phyloP scores from a whole-genome alignment of 441 rosid species.

The Pelargonium cotyledonis region DNA sequence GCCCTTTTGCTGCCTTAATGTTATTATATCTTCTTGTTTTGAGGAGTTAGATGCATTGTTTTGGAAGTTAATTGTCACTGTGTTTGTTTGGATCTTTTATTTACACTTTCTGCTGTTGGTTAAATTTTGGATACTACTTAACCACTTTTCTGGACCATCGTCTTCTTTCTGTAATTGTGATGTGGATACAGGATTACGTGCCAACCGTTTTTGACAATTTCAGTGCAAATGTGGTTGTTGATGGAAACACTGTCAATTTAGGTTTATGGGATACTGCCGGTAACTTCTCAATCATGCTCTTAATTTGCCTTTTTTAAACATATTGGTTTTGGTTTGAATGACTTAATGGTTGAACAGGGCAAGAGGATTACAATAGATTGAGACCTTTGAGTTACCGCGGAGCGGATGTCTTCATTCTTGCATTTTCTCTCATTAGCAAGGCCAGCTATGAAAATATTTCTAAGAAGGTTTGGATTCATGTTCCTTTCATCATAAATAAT shows the following conservation, averaged over 20 bases:
- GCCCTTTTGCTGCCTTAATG: too few species aligned
- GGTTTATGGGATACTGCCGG: slow-evolving; percentile 81
- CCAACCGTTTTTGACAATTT: slow-evolving; percentile 80
- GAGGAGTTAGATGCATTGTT: too few species aligned
- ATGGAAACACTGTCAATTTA: slow-evolving; percentile 67
- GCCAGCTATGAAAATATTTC: slow-evolving; percentile 80
- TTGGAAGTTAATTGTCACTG: too few species aligned
- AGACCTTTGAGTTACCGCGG: slow-evolving; percentile 73
- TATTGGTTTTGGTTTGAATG: background rate
- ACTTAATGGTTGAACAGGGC: slow-evolving; percentile 39
- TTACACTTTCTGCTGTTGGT: background rate
- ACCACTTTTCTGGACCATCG: background rate
- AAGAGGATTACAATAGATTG: slow-evolving; percentile 69
- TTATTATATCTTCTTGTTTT: too few species aligned
- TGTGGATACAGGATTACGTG: slow-evolving; percentile 60
- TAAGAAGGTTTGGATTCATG: slow-evolving; percentile 48
- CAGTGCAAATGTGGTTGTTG: slow-evolving; percentile 81
- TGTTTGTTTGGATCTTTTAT: background rate
- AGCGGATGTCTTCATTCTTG: slow-evolving; percentile 79
- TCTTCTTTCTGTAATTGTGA: background rate
- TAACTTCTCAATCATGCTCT: slow-evolving; percentile 23
- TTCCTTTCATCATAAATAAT: background rate
- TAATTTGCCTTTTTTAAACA: background rate
- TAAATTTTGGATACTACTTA: background rate
- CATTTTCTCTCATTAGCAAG: slow-evolving; percentile 77